Percentiles rank a stretch among this genome's conserved stretches.
These are phyloP conservation scores for Sclerospora graminicola DNA, from an alignment of 352 stramenopile species.

Conservation along the genomic window DNA sequence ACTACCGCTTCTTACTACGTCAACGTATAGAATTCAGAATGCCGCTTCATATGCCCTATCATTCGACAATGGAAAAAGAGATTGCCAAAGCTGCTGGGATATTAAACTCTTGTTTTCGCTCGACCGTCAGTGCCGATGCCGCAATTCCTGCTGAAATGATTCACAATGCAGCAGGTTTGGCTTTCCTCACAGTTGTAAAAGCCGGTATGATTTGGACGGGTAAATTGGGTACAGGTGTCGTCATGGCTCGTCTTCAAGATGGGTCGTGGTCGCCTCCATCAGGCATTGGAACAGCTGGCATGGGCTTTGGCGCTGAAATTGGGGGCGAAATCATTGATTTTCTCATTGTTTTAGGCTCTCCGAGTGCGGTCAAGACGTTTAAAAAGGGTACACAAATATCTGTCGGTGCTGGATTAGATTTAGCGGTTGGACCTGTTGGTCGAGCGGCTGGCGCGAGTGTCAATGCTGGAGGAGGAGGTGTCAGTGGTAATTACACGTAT, in stretches of 20 bases:
- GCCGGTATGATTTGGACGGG: conserved; percentile 78
- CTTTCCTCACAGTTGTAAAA: conserved; percentile 83
- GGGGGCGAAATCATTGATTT: conserved; percentile 84
- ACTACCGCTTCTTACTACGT: too few species aligned
- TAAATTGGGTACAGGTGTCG: conserved; percentile 76
- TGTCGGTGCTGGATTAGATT: conserved; percentile 62
- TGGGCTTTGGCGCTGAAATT: conserved; percentile 78
- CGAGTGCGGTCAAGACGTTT: conserved; percentile 63
- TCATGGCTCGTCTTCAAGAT: conserved; percentile 69
- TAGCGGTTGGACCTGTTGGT: conserved; percentile 64
- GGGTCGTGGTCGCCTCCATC: conserved; percentile 77
- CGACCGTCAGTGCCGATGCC: conserved; percentile 56
- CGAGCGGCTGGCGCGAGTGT: conserved; percentile 58
- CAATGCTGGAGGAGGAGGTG: conserved; percentile 63
- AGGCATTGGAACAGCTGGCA: conserved; percentile 66
- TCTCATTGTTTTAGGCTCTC: conserved; percentile 80
- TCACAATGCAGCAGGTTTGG: conserved; percentile 58
- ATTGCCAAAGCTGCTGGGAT: conserved; percentile 73
- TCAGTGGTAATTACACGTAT: conserved; percentile 84
- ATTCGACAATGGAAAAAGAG: conserved; percentile 85
- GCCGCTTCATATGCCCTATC: conserved; percentile 79
- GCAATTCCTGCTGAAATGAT: conserved; percentile 76
- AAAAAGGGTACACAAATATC: conserved; percentile 78
- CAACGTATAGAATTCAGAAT: too few species aligned
- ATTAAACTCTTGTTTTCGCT: conserved; percentile 78